Evolutionary conservation across 2,329 filamentous ascomycete species (phyloP).

Genomic region (Cercospora nicotianae): DNA sequence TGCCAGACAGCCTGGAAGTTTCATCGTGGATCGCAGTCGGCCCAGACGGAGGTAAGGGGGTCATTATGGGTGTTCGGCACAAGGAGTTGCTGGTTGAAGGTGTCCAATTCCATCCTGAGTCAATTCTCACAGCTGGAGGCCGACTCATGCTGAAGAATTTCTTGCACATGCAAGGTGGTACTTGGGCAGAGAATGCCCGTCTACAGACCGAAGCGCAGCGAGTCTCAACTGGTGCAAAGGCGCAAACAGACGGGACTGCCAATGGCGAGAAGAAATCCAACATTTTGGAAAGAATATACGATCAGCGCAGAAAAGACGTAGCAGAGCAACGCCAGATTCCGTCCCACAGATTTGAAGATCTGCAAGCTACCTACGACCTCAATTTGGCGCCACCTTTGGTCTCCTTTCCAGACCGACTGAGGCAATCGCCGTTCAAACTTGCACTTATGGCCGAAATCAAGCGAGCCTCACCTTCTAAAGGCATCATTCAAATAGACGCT

Average conservation of each 20-base stretch:
- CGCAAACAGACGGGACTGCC: slow-evolving; percentile 26
- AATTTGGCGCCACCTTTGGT: slow-evolving; percentile 82
- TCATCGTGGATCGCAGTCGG: slow-evolving; percentile 82
- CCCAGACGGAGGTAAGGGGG: slow-evolving; percentile 72
- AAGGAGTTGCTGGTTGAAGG: slow-evolving; percentile 90
- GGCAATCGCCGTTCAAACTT: slow-evolving; percentile 81
- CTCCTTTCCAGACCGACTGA: slow-evolving; percentile 74
- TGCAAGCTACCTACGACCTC: slow-evolving; percentile 83
- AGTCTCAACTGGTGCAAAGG: slow-evolving; percentile 42
- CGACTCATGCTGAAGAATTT: slow-evolving; percentile 92
- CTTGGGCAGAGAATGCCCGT: slow-evolving; percentile 78
- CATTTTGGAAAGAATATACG: slow-evolving; percentile 89
- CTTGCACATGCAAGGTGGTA: slow-evolving; percentile 80
- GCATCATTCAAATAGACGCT: slow-evolving; percentile 82
- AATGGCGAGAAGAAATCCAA: slow-evolving; percentile 66
- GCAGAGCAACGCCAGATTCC: slow-evolving; percentile 79
- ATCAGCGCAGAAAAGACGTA: slow-evolving; percentile 72
- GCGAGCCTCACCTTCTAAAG: slow-evolving; percentile 92
- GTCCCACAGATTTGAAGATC: slow-evolving; percentile 76
- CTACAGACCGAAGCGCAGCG: slow-evolving; percentile 44
- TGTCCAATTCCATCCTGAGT: slow-evolving; percentile 97
- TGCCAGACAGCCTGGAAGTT: slow-evolving; percentile 83
- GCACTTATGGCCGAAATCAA: slow-evolving; percentile 97
- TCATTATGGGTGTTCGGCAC: slow-evolving; percentile 97
- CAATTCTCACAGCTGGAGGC: slow-evolving; percentile 87